Evolutionary conservation across 352 stramenopile species (phyloP), one percentile per base, ranked within the genome.

Genomic region (Pythium graminicola): DNA sequence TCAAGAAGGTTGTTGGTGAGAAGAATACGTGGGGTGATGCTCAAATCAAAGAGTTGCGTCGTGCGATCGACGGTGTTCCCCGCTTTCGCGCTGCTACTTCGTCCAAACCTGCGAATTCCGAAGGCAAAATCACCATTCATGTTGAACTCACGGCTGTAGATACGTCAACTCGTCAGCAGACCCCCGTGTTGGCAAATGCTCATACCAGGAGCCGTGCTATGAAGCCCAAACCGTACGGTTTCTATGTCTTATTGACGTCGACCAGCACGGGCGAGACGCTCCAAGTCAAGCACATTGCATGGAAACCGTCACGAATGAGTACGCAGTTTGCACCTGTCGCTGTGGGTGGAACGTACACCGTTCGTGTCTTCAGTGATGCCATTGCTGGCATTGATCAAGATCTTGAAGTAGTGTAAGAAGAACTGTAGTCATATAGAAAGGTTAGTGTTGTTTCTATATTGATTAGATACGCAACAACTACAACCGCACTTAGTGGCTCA

Each of bases 171-270:
- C 53, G 69, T 28, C 71, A 56, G 24, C 24, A 64, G 0, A 50
- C 56, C 1, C 33, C 60, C 9, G 46, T 32, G 24, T 28, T 63
- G 1, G 60, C 60, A 2, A 60, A 56, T 19, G 46, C 54, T 10
- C 46, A 56, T 40, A 24, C 44, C 5, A 47, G 39, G 20, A 23
- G 40, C 19, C 58, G 76, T 10, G 63, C 86, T 20, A 69, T 77
- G 45, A 83, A 87, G 51, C 70, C 79, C 9, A 81, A 81, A 51
- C 72, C 76, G 13, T 90, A 85, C 45, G 79, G 72, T 0, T 85
- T 86, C 38, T 90, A 86, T 51, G 64, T 90, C 32, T n/a, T 86
- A 9, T 58, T 90, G 4, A 50, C 50, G 22, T 38, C 47, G 33
- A 38, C 47, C 19, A 17, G n/a, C 13, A 39, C 55, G 32, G 24